A percentile compares a stretch with the other conserved stretches of the same genome.
Conservation (phyloP, 2,329 filamentous ascomycete genomes). For the Diaporthe aspalathi region DNA sequence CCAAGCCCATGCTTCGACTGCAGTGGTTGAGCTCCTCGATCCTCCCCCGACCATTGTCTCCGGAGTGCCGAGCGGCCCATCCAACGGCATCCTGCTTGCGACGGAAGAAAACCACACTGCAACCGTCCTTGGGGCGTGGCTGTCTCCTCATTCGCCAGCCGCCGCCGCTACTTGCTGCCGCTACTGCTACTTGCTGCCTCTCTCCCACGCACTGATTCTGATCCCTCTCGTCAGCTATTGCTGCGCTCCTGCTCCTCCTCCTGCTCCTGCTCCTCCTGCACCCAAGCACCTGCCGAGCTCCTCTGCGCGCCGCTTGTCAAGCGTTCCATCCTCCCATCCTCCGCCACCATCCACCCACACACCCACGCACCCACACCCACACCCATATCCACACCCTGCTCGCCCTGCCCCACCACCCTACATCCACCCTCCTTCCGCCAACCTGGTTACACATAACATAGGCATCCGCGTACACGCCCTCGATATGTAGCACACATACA, state of each 20-base stretch:
- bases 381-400: slow-evolving; percentile 7
- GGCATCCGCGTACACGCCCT: neutral
- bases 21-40: too few species aligned
- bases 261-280: neutral
- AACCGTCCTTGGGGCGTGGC: slow-evolving; percentile 9
- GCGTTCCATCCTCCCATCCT: slow-evolving; percentile 25
- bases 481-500: neutral
- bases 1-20: too few species aligned
- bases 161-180: too few species aligned
- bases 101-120: slow-evolving; percentile 30
- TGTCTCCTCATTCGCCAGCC: neutral
- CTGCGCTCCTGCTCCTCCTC: slow-evolving; percentile 1
- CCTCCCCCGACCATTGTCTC: neutral
- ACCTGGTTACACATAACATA: neutral
- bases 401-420: neutral
- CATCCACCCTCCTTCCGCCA: neutral
- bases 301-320: slow-evolving; percentile 22
- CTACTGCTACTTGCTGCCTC: neutral
- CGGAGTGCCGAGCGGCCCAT: slow-evolving; percentile 5
- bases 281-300: slow-evolving; percentile 6
- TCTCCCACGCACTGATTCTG: neutral
- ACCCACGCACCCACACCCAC: too few species aligned
- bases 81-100: slow-evolving; percentile 25
- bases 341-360: slow-evolving; percentile 5
- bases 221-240: slow-evolving; percentile 3